Base-by-base conservation (phyloP, 805 yeast species). In the Pichia manshurica region DNA sequence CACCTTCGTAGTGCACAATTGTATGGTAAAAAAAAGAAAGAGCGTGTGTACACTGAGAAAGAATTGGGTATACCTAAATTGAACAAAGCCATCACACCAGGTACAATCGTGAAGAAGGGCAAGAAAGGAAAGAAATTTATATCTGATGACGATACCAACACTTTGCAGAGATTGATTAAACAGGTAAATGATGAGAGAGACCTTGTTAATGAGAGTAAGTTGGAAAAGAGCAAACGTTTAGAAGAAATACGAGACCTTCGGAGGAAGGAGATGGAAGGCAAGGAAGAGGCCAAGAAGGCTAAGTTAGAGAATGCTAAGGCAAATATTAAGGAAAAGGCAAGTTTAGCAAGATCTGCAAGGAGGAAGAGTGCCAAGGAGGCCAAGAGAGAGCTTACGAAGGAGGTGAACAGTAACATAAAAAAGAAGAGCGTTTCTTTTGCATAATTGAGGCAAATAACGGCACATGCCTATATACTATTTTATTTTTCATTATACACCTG, bases 181-280 rank as follows among this genome's bases (percentile, higher is more conserved):
- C 79, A 84, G 29, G 88, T 93, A 47, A 89, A 88, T 57, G 95
- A 89, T 61, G 78, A 82, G 51, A 74, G 81, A 54, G 97, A 91
- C 52, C 75, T 78, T 38, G 77, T 79, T 8, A 82, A 84, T 57
- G 96, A 90, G 60, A 84, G 96, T 56, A 93, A 89, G 66, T 71
- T 93, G 48, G 99, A 91, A 62, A 87, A 87, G 61, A 82, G 96
- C 0, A 79, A 87, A 61, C 82, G 95, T 65, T 72, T 93, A 42
- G 97, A 91, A 65, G 95, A 87, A 56, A 78, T 91, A 50, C 77
- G 99, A 60, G 96, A 88, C 39, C 71, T 88, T 54, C 87, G 85
- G 70, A 79, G 87, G 59, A 75, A 82, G 66, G 98, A 93, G 64
- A 78, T 91, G 53, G 97, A 91, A 63, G 72, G 84, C 62, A 84